A percentile compares a stretch with the other conserved stretches of the same genome.
Evolutionary conservation across 371 early-diverging fungal genomes (phyloP).

Genomic region (Capniomyces stellatus): DNA sequence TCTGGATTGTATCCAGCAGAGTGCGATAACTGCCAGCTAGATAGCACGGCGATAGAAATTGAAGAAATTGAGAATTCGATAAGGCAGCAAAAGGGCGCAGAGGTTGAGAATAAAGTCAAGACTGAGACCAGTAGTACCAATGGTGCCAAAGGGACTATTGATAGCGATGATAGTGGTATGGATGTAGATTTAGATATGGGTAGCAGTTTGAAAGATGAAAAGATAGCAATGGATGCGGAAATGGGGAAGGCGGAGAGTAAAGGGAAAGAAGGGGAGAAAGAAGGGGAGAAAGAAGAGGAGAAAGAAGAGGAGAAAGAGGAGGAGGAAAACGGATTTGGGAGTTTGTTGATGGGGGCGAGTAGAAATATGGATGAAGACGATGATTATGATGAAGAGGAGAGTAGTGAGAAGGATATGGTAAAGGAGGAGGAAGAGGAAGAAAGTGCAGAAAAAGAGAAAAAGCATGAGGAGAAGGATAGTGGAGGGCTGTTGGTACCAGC

Average conservation of each 20-base stretch:
- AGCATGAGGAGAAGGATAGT: neutral
- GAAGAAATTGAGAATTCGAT: no score
- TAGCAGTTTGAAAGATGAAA: neutral
- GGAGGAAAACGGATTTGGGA: no score
- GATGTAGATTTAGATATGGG: neutral
- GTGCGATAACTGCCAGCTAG: conserved; percentile 18
- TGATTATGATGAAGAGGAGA: conserved; percentile 16
- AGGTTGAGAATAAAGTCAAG: neutral
- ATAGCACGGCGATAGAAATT: neutral
- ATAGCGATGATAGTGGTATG: conserved; percentile 8
- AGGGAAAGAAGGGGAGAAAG: neutral
- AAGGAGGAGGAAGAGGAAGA: conserved; percentile 5
- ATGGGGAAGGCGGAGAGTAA: neutral
- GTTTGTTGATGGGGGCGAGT: no score
- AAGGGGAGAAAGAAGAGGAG: neutral
- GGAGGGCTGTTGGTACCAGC: no score
- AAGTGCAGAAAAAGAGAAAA: neutral
- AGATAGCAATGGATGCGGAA: neutral
- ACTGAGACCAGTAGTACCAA: conserved; percentile 5
- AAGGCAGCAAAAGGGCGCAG: no score
- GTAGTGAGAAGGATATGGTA: no score
- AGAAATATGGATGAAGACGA: conserved; percentile 22
- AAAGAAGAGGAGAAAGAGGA: neutral
- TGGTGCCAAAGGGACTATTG: conserved; percentile 22
- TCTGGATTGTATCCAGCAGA: conserved; percentile 21